Evolutionary conservation across 495 filamentous ascomycete species (phyloP).

Genomic region (Aspergillus steynii): DNA sequence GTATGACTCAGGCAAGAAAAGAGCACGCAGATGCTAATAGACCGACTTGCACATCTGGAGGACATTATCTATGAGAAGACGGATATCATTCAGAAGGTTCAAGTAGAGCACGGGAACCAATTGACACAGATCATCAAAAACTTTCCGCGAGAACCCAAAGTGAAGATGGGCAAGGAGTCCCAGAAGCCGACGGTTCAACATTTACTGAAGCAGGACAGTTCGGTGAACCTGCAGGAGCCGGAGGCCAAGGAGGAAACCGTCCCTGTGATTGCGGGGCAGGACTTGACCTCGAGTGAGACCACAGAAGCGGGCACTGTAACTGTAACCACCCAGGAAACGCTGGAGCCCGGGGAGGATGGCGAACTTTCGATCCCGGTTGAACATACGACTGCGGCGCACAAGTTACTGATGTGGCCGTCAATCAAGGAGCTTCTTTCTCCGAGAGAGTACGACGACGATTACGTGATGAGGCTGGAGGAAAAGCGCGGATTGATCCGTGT

Average conservation of each 20-base stretch:
- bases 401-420: conserved; percentile 69
- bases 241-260: conserved; percentile 19
- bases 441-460: conserved; percentile 54
- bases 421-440: conserved; percentile 56
- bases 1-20: conserved; percentile 39
- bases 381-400: conserved; percentile 80
- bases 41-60: conserved; percentile 32
- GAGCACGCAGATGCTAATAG: conserved; percentile 38
- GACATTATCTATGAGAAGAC: conserved; percentile 24
- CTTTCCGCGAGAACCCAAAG: conserved; percentile 10
- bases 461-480: conserved; percentile 75
- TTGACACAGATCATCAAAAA: conserved; percentile 11
- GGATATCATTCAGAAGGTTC: conserved; percentile 15
- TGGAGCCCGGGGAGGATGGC: conserved; percentile 38
- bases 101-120: conserved; percentile 15
- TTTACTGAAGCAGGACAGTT: conserved; percentile 20
- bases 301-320: conserved; percentile 5
- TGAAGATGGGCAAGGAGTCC: conserved; percentile 9
- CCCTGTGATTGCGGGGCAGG: background rate
- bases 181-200: conserved; percentile 14
- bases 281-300: too few relatives aligned
- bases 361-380: conserved; percentile 70
- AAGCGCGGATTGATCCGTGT: conserved; percentile 72
- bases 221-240: conserved; percentile 9
- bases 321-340: conserved; percentile 5